Evolutionary conservation across 768 basidiomycete genomes (phyloP).

Genomic region (Calocera viscosa): DNA sequence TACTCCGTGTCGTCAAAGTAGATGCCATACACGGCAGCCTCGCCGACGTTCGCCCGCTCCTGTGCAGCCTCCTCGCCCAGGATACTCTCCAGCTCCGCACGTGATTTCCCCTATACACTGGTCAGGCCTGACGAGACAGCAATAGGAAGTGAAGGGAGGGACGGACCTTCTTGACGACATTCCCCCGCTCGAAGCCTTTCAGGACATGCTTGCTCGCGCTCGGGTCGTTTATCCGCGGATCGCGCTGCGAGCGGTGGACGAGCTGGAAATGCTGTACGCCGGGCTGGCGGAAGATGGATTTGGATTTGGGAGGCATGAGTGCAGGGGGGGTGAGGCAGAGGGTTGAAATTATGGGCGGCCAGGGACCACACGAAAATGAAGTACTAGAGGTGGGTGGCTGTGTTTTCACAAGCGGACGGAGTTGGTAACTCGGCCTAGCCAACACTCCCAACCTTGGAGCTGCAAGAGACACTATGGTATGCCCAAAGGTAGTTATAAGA

Average conservation of each 20-base stretch:
- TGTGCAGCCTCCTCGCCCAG: constrained; percentile 40
- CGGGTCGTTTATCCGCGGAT: constrained; percentile 88
- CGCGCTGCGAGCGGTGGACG: constrained; percentile 89
- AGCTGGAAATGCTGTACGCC: constrained; percentile 91
- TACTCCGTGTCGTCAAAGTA: constrained; percentile 94
- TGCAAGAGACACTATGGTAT: too few species aligned
- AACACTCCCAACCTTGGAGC: too few species aligned
- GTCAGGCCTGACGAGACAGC: constrained; percentile 7
- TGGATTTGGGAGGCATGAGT: constrained; percentile 59
- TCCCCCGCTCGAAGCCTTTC: constrained; percentile 63
- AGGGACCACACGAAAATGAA: too few species aligned
- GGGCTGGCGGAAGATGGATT: constrained; percentile 77
- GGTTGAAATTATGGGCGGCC: too few species aligned
- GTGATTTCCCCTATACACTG: constrained; percentile 53
- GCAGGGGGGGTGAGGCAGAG: too few species aligned
- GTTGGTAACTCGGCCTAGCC: too few species aligned
- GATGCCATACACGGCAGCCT: constrained; percentile 79
- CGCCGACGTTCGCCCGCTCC: constrained; percentile 55
- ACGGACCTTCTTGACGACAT: constrained; percentile 44
- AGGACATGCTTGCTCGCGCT: constrained; percentile 83
- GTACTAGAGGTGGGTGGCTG: too few species aligned
- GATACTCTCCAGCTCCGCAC: constrained; percentile 60
- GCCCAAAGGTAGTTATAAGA: too few species aligned
- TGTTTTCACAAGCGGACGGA: too few species aligned
- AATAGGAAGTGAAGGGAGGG: constrained; percentile 6